These are phyloP conservation scores for Citrus glauca DNA, from an alignment of 345 rosid genomes.

Conservation along the genomic window DNA sequence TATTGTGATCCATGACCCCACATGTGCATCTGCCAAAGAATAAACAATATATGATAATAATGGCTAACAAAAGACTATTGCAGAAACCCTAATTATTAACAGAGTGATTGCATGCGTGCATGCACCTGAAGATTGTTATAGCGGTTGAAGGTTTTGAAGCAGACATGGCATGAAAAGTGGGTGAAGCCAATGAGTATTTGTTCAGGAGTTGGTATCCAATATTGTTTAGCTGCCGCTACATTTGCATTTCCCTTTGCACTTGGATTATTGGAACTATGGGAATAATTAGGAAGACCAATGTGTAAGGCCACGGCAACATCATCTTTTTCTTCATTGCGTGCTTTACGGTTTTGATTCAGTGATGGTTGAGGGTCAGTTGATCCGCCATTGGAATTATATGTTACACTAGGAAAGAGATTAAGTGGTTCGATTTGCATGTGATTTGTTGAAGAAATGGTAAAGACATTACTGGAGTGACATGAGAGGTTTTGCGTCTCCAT, in stretches of 20 bases:
- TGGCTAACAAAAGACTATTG: background rate
- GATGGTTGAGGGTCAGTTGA: background rate
- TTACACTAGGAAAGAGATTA: slow-evolving; percentile 41
- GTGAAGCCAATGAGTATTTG: slow-evolving; percentile 78
- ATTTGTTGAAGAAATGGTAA: slow-evolving; percentile 24
- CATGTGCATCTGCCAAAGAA: slow-evolving; percentile 68
- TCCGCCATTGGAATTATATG: slow-evolving; percentile 8
- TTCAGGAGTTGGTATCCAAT: slow-evolving; percentile 83
- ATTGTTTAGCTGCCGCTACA: slow-evolving; percentile 32
- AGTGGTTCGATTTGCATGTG: slow-evolving; percentile 36
- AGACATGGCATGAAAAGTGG: slow-evolving; percentile 78
- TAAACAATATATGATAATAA: background rate
- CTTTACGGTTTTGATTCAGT: slow-evolving; percentile 19
- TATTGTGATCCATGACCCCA: slow-evolving; percentile 96
- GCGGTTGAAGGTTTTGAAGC: slow-evolving; percentile 90
- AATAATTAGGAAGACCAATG: slow-evolving; percentile 66
- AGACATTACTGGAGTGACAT: slow-evolving; percentile 13
- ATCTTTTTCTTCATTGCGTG: slow-evolving; percentile 26
- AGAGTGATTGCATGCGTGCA: background rate
- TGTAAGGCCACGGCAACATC: slow-evolving; percentile 61
- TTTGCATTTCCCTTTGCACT: slow-evolving; percentile 17
- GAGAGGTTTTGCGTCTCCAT: slow-evolving; percentile 37
- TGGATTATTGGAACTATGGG: slow-evolving; percentile 12
- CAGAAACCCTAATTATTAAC: background rate
- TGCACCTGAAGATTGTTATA: slow-evolving; percentile 92